Evolutionary conservation across 192 early-diverging fungal species (phyloP).

Genomic region (Backusella australiensis): DNA sequence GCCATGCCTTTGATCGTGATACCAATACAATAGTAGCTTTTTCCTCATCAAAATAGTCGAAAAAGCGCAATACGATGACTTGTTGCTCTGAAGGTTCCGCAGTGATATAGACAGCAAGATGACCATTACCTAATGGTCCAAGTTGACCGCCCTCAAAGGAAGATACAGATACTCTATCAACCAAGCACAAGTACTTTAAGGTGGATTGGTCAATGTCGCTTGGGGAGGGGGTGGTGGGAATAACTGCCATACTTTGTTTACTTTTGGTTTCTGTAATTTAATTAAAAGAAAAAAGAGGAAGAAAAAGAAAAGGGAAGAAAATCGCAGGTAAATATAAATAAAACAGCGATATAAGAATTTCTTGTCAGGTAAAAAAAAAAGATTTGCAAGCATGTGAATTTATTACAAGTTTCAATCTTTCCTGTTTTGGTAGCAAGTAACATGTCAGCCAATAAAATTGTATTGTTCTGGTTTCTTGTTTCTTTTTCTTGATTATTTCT

Average conservation of each 20-base stretch:
- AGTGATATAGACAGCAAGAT: constrained; percentile 13
- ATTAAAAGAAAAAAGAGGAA: not conserved
- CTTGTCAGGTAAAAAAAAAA: not conserved
- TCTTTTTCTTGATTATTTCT: not conserved
- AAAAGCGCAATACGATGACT: not conserved
- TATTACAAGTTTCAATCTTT: not conserved
- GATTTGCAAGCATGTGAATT: not conserved
- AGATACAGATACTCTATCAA: constrained; percentile 11
- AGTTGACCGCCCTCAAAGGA: not conserved
- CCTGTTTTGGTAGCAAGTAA: not conserved
- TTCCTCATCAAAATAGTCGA: constrained; percentile 12
- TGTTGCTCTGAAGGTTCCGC: constrained; percentile 1
- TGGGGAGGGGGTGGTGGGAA: not conserved
- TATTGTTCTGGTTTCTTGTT: not conserved
- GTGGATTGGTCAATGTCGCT: not conserved
- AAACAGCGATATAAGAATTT: not conserved
- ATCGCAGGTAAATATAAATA: not conserved
- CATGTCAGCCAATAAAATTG: not conserved
- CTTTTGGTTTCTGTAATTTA: not conserved
- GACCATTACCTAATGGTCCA: not conserved
- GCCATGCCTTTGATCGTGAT: constrained; percentile 11
- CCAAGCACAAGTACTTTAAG: not conserved
- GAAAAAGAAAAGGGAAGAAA: not conserved
- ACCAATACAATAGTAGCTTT: constrained; percentile 6
- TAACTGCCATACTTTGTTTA: not conserved